These are phyloP conservation scores for Syzygium aromaticum DNA, from an alignment of 345 rosid genomes.

Conservation along the genomic window DNA sequence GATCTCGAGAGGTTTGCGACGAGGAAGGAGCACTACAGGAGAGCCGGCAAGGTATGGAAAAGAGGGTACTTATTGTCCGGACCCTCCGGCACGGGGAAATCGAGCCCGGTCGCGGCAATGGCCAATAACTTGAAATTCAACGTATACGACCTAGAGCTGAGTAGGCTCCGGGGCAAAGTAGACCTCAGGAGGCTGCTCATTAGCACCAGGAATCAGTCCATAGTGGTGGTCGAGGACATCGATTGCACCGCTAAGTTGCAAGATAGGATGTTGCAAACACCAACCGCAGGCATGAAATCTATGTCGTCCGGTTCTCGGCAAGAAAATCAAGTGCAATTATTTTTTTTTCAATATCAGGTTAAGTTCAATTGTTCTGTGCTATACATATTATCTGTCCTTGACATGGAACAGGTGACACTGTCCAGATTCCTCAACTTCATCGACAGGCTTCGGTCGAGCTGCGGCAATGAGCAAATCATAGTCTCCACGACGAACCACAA, in stretches of 20 bases:
- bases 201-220: not conserved
- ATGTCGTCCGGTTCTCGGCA: not conserved
- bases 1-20: slow-evolving; percentile 3
- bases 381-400: not conserved
- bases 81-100: slow-evolving; percentile 11
- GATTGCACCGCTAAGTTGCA: slow-evolving; percentile 2
- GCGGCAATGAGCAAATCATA: slow-evolving; percentile 70
- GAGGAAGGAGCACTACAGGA: slow-evolving; percentile 8
- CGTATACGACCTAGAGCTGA: slow-evolving; percentile 8
- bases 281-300: not conserved
- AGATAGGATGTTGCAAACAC: not conserved
- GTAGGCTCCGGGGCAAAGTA: not conserved
- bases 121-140: slow-evolving; percentile 10
- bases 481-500: slow-evolving; percentile 68
- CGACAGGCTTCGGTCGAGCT: slow-evolving; percentile 73
- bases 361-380: not conserved
- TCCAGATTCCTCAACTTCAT: slow-evolving; percentile 56
- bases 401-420: slow-evolving; percentile 23
- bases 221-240: slow-evolving; percentile 11
- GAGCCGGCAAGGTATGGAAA: slow-evolving; percentile 12
- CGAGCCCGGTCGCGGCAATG: slow-evolving; percentile 11
- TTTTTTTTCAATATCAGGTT: not conserved
- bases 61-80: slow-evolving; percentile 13
- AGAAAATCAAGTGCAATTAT: not conserved
- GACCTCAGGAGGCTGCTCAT: slow-evolving; percentile 3